Evolutionary conservation across 805 yeast species (phyloP).

Genomic region (Starmerella geochares): DNA sequence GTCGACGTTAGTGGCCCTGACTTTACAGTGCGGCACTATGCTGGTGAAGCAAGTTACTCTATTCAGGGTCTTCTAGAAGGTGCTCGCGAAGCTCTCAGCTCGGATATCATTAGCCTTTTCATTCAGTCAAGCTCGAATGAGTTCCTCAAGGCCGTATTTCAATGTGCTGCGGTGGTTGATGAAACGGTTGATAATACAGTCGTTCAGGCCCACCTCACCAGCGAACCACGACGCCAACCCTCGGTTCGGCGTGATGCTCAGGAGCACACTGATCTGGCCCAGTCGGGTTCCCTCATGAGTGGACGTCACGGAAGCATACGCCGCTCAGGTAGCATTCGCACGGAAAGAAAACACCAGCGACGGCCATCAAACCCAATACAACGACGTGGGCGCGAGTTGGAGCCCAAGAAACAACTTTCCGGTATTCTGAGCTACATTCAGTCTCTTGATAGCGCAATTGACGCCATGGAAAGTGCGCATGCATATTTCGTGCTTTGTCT

Average conservation of each 20-base stretch:
- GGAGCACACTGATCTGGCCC: slow-evolving; percentile 4
- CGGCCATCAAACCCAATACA: slow-evolving; percentile 13
- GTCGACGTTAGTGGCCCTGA: slow-evolving; percentile 34
- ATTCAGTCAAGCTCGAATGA: slow-evolving; percentile 33
- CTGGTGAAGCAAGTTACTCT: slow-evolving; percentile 48
- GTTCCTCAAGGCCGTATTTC: slow-evolving; percentile 31
- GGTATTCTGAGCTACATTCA: slow-evolving; percentile 18
- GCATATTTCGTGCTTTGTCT: slow-evolving; percentile 36
- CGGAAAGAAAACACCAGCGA: slow-evolving; percentile 12
- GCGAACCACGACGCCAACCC: slow-evolving; percentile 36
- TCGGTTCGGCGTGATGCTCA: slow-evolving; percentile 25
- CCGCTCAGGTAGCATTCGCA: slow-evolving; percentile 21
- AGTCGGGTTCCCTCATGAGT: too few relatives aligned
- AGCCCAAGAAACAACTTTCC: slow-evolving; percentile 5
- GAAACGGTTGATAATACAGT: slow-evolving; percentile 31
- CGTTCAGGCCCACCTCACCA: slow-evolving; percentile 34
- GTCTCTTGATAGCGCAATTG: slow-evolving; percentile 32
- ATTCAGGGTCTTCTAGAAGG: slow-evolving; percentile 44
- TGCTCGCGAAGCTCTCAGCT: slow-evolving; percentile 41
- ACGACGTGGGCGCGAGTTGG: slow-evolving; percentile 10
- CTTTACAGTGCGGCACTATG: slow-evolving; percentile 46
- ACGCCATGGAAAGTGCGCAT: slow-evolving; percentile 33
- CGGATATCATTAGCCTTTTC: slow-evolving; percentile 35
- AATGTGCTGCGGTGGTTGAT: slow-evolving; percentile 33
- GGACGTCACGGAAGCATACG: slow-evolving; percentile 11